Evolutionary conservation across 2,329 filamentous ascomycete species (phyloP).

Genomic region (Lachnellula willkommii): DNA sequence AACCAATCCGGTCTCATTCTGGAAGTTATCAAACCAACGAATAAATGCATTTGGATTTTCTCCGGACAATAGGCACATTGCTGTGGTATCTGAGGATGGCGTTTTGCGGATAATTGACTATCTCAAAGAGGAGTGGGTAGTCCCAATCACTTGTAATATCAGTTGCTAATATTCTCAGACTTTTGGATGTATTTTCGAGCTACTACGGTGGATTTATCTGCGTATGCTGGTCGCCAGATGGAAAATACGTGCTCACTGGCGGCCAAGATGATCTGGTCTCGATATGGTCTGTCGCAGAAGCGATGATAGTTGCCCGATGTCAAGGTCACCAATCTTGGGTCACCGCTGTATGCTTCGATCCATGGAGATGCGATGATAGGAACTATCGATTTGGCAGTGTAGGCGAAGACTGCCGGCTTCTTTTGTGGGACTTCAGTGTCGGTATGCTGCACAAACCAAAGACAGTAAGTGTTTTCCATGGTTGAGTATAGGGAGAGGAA

Average conservation of each 20-base stretch:
- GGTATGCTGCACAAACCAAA: slow-evolving; percentile 93
- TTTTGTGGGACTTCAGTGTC: slow-evolving; percentile 96
- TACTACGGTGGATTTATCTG: slow-evolving; percentile 93
- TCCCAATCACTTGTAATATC: neutral
- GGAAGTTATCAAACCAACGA: slow-evolving; percentile 86
- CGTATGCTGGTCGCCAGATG: slow-evolving; percentile 96
- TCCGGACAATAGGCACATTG: slow-evolving; percentile 79
- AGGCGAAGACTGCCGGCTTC: slow-evolving; percentile 83
- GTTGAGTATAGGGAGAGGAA: slow-evolving; percentile 5
- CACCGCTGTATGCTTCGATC: slow-evolving; percentile 86
- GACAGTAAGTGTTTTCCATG: slow-evolving; percentile 51
- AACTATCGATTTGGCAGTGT: slow-evolving; percentile 96
- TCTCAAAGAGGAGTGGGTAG: slow-evolving; percentile 72
- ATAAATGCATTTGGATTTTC: slow-evolving; percentile 92
- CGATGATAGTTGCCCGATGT: slow-evolving; percentile 80
- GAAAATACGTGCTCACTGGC: slow-evolving; percentile 90
- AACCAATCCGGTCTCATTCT: slow-evolving; percentile 82
- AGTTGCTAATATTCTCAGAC: slow-evolving; percentile 41
- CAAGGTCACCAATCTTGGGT: slow-evolving; percentile 97
- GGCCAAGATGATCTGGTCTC: slow-evolving; percentile 94
- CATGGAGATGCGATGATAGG: slow-evolving; percentile 91
- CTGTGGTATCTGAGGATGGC: slow-evolving; percentile 87
- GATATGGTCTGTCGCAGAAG: slow-evolving; percentile 87
- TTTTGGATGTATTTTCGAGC: slow-evolving; percentile 80
- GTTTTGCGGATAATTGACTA: slow-evolving; percentile 88